A percentile compares a stretch with the other conserved stretches of the same genome.
These are phyloP conservation scores for Saitozyma sp. DNA, from an alignment of 768 basidiomycete genomes.

Conservation along the genomic window DNA sequence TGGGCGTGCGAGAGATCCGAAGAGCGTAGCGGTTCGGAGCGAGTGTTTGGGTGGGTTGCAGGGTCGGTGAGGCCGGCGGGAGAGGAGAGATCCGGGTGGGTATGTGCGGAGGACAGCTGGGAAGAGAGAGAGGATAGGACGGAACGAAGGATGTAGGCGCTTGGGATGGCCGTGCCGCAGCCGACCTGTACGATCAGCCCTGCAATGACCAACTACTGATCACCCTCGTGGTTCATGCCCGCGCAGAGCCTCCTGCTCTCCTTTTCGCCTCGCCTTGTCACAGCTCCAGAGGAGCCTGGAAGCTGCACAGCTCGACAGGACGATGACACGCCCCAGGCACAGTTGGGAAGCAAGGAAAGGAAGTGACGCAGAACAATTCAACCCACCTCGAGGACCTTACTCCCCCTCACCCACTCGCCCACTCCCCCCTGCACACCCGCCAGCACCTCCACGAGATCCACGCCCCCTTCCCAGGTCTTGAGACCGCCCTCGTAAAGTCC, in stretches of 20 bases:
- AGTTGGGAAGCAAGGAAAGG: not conserved
- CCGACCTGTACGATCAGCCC: slow-evolving; percentile 65
- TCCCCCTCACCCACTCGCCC: slow-evolving; percentile 55
- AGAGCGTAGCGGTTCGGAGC: not conserved
- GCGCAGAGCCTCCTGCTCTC: too few species aligned
- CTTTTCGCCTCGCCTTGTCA: too few species aligned
- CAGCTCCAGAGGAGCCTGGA: too few species aligned
- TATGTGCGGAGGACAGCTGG: not conserved
- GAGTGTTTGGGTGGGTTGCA: not conserved
- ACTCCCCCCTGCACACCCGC: slow-evolving; percentile 32
- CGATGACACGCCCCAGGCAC: not conserved
- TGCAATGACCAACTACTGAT: too few species aligned
- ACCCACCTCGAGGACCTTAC: slow-evolving; percentile 71
- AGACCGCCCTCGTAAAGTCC: slow-evolving; percentile 93
- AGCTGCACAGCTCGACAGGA: too few species aligned
- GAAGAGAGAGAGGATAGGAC: slow-evolving; percentile 52
- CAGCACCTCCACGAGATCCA: slow-evolving; percentile 73
- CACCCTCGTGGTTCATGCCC: too few species aligned
- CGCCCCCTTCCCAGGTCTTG: slow-evolving; percentile 96
- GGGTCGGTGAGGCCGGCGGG: not conserved
- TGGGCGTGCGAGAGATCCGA: too few species aligned
- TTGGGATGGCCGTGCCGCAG: slow-evolving; percentile 88
- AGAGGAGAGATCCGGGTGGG: slow-evolving; percentile 6
- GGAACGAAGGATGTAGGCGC: slow-evolving; percentile 67
- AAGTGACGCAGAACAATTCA: not conserved